Percentiles rank a stretch among this genome's conserved stretches.
Conservation (phyloP, 495 filamentous ascomycete species). For the Penicillium ochrochloron region DNA sequence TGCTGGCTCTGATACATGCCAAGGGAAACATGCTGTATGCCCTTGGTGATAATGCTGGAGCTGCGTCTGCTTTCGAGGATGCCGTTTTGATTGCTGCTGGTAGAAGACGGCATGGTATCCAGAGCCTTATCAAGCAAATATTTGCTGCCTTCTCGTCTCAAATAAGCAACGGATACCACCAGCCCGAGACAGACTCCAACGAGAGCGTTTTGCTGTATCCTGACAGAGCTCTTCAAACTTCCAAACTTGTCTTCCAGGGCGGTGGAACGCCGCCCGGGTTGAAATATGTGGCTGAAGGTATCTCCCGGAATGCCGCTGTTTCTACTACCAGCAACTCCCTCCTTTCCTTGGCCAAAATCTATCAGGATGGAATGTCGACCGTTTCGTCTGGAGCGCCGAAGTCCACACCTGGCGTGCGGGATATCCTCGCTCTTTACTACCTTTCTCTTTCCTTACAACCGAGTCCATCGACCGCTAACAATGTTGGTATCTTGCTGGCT, state of each 20-base stretch:
- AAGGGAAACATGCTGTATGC: constrained; percentile 99
- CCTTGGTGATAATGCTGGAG: constrained; percentile 79
- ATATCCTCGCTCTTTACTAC: constrained; percentile 96
- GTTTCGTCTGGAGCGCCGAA: constrained; percentile 63
- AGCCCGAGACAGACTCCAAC: constrained; percentile 35
- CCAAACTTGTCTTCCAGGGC: constrained; percentile 79
- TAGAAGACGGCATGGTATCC: constrained; percentile 70
- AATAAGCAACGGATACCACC: constrained; percentile 34
- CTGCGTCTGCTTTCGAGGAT: constrained; percentile 92
- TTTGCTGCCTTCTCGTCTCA: constrained; percentile 68
- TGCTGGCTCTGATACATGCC: constrained; percentile 89
- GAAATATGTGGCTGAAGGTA: constrained; percentile 70
- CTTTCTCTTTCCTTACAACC: constrained; percentile 93
- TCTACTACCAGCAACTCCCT: constrained; percentile 96
- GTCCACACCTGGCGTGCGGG: constrained; percentile 76
- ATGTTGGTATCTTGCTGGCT: constrained; percentile 94
- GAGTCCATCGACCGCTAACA: constrained; percentile 97
- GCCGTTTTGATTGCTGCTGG: constrained; percentile 89
- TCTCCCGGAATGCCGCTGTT: constrained; percentile 78
- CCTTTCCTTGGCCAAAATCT: constrained; percentile 95
- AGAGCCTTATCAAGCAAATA: constrained; percentile 79
- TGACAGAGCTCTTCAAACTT: constrained; percentile 81
- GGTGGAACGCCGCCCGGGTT: constrained; percentile 85
- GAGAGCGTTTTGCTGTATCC: constrained; percentile 81
- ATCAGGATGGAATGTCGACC: constrained; percentile 95